phyloP scores from a whole-genome alignment of 345 rosid genomes.

The Bretschneidera sinensis region DNA sequence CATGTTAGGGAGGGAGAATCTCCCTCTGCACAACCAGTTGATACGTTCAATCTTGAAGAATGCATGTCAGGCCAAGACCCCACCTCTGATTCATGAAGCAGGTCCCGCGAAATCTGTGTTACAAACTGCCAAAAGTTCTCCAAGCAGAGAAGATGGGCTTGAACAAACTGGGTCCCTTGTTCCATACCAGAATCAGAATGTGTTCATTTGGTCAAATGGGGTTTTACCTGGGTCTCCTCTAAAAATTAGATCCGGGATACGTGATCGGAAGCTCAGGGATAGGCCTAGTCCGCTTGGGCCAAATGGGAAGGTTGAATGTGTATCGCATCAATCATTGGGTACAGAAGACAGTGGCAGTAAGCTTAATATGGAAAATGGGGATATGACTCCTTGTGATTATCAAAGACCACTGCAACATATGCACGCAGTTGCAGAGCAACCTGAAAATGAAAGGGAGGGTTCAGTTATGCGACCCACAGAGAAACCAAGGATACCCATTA shows the following conservation, averaged over 20 bases:
- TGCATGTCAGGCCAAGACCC: conserved; percentile 62
- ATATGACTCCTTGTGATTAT: conserved; percentile 55
- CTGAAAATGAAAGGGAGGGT: conserved; percentile 46
- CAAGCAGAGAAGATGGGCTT: conserved; percentile 48
- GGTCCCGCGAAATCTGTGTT: conserved; percentile 44
- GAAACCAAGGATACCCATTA: conserved; percentile 29
- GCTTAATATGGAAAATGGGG: conserved; percentile 53
- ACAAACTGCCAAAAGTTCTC: conserved; percentile 33
- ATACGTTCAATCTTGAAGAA: conserved; percentile 74
- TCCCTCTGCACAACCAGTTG: conserved; percentile 82
- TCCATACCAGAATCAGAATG: conserved; percentile 56
- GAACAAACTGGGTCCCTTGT: conserved; percentile 45
- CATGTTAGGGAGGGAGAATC: conserved; percentile 83
- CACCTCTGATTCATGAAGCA: conserved; percentile 52
- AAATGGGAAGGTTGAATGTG: conserved; percentile 70
- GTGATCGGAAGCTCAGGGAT: conserved; percentile 62
- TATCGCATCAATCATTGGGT: conserved; percentile 45
- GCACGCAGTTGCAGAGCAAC: conserved; percentile 45
- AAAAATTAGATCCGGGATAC: conserved; percentile 60
- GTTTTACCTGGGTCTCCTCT: conserved; percentile 61
- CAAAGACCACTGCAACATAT: conserved; percentile 52
- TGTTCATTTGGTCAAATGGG: conserved; percentile 73
- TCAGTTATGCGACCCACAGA: conserved; percentile 32
- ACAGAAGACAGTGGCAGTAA: conserved; percentile 46
- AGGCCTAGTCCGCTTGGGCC: conserved; percentile 79